phyloP scores from a whole-genome alignment of 495 filamentous ascomycete species.

The Cercophora samala region DNA sequence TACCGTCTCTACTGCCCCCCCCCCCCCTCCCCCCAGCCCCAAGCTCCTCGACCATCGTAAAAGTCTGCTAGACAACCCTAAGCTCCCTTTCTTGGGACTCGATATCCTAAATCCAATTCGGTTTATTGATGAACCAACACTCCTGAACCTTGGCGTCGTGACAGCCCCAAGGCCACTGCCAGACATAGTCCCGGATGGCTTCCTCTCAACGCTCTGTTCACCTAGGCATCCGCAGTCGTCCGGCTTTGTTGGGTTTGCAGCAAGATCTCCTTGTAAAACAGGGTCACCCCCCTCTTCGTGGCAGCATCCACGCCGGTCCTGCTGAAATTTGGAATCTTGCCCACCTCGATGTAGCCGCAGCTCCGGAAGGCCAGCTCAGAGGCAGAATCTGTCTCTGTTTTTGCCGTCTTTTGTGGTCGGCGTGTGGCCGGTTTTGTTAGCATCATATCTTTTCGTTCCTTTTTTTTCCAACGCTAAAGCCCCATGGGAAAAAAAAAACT shows the following conservation, averaged over 20 bases:
- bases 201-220: too few relatives aligned
- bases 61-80: too few relatives aligned
- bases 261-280: constrained; percentile 42
- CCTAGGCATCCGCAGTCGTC: not conserved
- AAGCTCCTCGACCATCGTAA: not conserved
- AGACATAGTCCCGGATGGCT: too few relatives aligned
- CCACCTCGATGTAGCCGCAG: constrained; percentile 38
- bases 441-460: not conserved
- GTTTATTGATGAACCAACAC: too few relatives aligned
- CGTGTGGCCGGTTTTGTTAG: not conserved
- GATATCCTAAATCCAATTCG: too few relatives aligned
- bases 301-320: not conserved
- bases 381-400: constrained; percentile 35
- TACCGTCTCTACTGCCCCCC: not conserved
- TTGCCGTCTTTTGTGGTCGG: constrained; percentile 31
- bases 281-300: constrained; percentile 35
- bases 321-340: constrained; percentile 38
- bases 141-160: too few relatives aligned
- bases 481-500: not conserved
- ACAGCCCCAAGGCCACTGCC: too few relatives aligned
- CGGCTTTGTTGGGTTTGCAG: not conserved
- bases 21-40: not conserved
- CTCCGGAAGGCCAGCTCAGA: constrained; percentile 36
- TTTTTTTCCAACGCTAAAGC: too few relatives aligned
- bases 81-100: too few relatives aligned